phyloP scores from a whole-genome alignment of 257 asterid species.

The Solanum paucissectum region DNA sequence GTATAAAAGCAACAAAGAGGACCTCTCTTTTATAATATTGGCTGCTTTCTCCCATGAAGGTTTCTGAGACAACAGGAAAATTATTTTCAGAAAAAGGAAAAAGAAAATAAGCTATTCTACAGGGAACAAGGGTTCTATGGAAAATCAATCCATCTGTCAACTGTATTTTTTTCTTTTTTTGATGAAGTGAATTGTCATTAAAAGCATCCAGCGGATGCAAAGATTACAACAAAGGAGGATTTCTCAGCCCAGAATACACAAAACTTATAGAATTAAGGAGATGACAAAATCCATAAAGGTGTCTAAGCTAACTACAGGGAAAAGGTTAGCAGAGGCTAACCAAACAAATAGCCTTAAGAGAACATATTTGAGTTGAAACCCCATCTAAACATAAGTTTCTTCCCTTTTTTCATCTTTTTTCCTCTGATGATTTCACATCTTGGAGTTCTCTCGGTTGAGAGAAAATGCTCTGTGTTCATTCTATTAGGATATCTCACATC shows the following conservation, averaged over 20 bases:
- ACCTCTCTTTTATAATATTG: constrained; percentile 76
- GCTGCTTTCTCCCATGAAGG: constrained; percentile 99
- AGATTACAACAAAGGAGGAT: not conserved
- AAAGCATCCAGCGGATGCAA: not conserved
- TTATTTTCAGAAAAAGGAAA: not conserved
- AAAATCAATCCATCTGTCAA: not conserved
- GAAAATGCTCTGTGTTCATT: not conserved
- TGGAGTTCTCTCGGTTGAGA: not conserved
- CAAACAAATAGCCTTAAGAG: not conserved
- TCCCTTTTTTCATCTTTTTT: not conserved
- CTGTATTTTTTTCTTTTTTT: not conserved
- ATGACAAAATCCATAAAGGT: not conserved
- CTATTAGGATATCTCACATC: not conserved
- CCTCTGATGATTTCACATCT: not conserved
- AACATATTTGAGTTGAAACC: not conserved
- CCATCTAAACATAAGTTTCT: not conserved
- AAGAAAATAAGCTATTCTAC: constrained; percentile 3
- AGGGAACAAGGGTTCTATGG: not conserved
- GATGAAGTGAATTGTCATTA: not conserved
- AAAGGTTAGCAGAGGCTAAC: not conserved
- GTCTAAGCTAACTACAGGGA: not conserved
- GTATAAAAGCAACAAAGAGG: constrained; percentile 8
- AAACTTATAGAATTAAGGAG: not conserved
- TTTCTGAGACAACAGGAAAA: constrained; percentile 44
- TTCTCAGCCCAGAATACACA: not conserved